Base-by-base conservation (phyloP, 352 stramenopile genomes). In the Poterioochromonas sp. region DNA sequence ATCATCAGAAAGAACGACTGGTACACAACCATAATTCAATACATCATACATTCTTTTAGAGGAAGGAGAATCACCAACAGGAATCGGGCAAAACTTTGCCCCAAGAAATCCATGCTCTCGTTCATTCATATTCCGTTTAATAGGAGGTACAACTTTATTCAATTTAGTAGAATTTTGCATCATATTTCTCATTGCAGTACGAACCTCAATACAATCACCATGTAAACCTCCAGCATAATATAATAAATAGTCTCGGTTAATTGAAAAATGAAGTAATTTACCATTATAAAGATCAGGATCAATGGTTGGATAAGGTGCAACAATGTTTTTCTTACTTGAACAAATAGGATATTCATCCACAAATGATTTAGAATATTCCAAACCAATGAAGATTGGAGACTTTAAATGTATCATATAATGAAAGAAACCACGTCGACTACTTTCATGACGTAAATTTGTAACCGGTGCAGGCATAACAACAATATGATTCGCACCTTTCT, bases 21-120 rank as follows among this genome's bases (percentile, higher is more conserved):
- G 76, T 39, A 79, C 29, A 35, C 76, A 79, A 1, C 76, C 76
- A 54, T 65, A 58, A 32, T 78, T 74, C n/a, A 79, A 26, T 5
- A 78, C 76, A 54, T 79, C 76, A 58, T 79, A 79, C 76, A 79
- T 79, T 34, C 76, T 15, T 62, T 79, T 79, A 22, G 76, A 74
- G 1, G 62, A 78, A 26, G 76, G 76, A 37, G 76, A 79, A 37
- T 79, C 76, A 3, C 76, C 76, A 62, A 78, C 34, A 8, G 76
- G 76, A 62, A 74, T 32, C 11, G 76, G 76, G 47, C 76, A 79
- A 51, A 79, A 79, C 32, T 22, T 64, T 18, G 76, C 76, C 3
- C 15, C n/a, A 3, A 41, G 34, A 35, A 78, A 79, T 34, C 62
- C 76, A 12, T 71, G 15, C 18, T 78, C 76, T 49, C 76, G 58